These are phyloP conservation scores for Soucietia sequanensis DNA, from an alignment of 805 yeast species.

Conservation along the genomic window DNA sequence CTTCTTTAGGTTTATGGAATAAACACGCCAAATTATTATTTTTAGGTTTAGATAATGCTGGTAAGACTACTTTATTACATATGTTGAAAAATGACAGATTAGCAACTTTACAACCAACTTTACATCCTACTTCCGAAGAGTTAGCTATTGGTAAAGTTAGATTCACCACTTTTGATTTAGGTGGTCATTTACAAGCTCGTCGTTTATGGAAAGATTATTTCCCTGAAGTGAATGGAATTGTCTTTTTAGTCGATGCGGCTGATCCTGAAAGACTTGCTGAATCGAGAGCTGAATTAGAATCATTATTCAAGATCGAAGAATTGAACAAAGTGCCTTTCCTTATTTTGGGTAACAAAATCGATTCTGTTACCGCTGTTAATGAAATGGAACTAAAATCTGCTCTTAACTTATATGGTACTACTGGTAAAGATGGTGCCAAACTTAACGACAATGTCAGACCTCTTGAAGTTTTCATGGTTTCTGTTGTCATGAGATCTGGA, in stretches of 20 bases:
- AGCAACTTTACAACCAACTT: conserved; percentile 96
- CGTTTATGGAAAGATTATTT: conserved; percentile 99
- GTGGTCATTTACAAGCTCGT: conserved; percentile 99
- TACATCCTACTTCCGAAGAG: conserved; percentile 98
- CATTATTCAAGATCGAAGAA: conserved; percentile 89
- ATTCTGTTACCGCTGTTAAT: conserved; percentile 88
- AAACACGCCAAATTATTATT: conserved; percentile 48
- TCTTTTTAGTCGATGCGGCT: conserved; percentile 94
- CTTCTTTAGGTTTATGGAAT: conserved; percentile 48
- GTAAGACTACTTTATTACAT: conserved; percentile 46
- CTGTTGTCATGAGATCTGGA: conserved; percentile 98
- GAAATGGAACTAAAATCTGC: conserved; percentile 93
- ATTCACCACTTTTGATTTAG: conserved; percentile 97
- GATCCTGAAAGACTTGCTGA: conserved; percentile 95
- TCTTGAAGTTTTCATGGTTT: conserved; percentile 94
- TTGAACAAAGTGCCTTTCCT: conserved; percentile 86
- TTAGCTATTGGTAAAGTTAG: conserved; percentile 93
- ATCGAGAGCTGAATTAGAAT: conserved; percentile 92
- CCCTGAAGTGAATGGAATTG: conserved; percentile 99
- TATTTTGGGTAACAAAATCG: conserved; percentile 95
- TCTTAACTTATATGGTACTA: conserved; percentile 77
- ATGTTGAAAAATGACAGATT: conserved; percentile 83
- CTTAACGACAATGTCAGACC: conserved; percentile 80
- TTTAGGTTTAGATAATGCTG: conserved; percentile 48
- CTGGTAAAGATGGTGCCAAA: conserved; percentile 75